Evolutionary conservation across 2,329 filamentous ascomycete genomes (phyloP).

Genomic region (Aspergillus novofumigatus): DNA sequence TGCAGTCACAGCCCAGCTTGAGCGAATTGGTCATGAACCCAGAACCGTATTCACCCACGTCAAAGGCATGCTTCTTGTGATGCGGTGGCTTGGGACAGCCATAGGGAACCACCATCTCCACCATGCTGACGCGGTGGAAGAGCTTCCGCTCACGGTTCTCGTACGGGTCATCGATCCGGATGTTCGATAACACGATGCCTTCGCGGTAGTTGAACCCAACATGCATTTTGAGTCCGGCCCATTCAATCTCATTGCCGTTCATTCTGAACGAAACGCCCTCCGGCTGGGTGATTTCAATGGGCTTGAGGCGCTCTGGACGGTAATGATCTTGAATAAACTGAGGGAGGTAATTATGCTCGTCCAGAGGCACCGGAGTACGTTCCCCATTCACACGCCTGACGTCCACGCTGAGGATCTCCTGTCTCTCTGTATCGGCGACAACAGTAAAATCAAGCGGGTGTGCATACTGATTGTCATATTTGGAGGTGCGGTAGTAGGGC

Average conservation of each 20-base stretch:
- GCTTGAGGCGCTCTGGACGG: too few relatives aligned
- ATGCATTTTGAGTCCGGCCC: slow-evolving; percentile 34
- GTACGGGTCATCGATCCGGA: slow-evolving; percentile 25
- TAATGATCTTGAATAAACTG: too few relatives aligned
- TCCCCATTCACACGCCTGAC: too few relatives aligned
- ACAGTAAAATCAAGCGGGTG: slow-evolving; percentile 27
- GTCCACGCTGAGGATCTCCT: slow-evolving; percentile 27
- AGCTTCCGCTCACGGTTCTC: slow-evolving; percentile 26
- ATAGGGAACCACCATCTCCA: slow-evolving; percentile 21
- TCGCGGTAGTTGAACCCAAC: slow-evolving; percentile 50
- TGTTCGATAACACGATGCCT: slow-evolving; percentile 54
- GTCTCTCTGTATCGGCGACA: slow-evolving; percentile 24
- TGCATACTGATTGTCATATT: slow-evolving; percentile 30
- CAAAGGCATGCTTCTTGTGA: slow-evolving; percentile 28
- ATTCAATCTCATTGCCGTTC: slow-evolving; percentile 26
- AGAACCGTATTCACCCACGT: slow-evolving; percentile 25
- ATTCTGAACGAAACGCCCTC: slow-evolving; percentile 27
- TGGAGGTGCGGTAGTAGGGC: slow-evolving; percentile 28
- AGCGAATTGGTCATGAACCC: slow-evolving; percentile 27
- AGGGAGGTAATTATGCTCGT: too few relatives aligned
- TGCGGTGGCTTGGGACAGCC: slow-evolving; percentile 23
- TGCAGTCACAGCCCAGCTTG: slow-evolving; percentile 27
- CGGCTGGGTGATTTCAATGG: slow-evolving; percentile 26
- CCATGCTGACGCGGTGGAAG: slow-evolving; percentile 28
- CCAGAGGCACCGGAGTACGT: too few relatives aligned